Evolutionary conservation across 2,329 filamentous ascomycete species (phyloP).

Genomic region (Juglanconis oblonga): DNA sequence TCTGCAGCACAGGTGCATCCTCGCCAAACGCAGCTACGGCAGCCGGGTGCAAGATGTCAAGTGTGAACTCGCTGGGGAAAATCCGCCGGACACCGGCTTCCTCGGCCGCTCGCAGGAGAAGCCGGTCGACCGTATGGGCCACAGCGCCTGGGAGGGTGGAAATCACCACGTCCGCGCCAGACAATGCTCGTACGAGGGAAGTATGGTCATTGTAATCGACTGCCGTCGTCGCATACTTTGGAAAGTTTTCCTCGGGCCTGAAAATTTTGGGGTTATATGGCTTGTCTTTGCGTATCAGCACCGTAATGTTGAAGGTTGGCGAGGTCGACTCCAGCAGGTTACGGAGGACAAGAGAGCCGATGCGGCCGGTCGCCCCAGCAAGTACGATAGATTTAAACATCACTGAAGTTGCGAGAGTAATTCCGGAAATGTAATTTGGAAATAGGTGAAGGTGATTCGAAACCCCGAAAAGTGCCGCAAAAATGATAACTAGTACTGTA

Average conservation of each 20-base stretch:
- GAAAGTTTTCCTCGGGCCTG: neutral
- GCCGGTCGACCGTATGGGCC: neutral
- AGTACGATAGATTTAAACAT: neutral
- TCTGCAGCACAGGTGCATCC: neutral
- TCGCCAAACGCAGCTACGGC: neutral
- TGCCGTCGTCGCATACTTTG: neutral
- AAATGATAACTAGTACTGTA: no score
- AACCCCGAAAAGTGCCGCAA: no score
- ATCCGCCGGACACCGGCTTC: neutral
- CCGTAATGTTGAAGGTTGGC: neutral
- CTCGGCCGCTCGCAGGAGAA: neutral
- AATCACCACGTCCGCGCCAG: neutral
- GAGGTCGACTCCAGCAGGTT: neutral
- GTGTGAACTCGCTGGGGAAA: constrained; percentile 2
- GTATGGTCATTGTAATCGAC: neutral
- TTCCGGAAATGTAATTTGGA: no score
- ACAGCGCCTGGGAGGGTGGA: neutral
- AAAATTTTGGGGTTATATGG: neutral
- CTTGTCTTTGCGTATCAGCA: neutral
- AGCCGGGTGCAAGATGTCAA: neutral
- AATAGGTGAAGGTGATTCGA: no score
- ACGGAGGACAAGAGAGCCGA: neutral
- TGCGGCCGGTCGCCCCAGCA: neutral
- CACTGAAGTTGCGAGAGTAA: no score
- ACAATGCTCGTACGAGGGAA: neutral